Evolutionary conservation across 2,329 filamentous ascomycete genomes (phyloP).

Genomic region (Colletotrichum falcatum): DNA sequence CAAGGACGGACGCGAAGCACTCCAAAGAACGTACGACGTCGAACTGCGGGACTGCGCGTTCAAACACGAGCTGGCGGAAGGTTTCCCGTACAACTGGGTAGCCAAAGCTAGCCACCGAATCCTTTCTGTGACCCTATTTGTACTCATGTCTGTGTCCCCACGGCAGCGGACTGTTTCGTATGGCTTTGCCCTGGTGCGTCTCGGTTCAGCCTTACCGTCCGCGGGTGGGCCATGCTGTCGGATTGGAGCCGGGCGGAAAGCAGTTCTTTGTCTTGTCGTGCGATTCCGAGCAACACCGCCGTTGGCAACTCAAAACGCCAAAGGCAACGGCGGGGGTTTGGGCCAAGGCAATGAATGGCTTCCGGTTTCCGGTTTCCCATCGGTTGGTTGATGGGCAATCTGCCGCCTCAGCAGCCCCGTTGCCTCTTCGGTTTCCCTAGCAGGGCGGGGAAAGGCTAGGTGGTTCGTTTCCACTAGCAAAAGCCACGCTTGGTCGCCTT

Average conservation of each 20-base stretch:
- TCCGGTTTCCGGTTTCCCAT: not conserved
- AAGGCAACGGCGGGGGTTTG: not conserved
- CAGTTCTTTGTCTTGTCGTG: not conserved
- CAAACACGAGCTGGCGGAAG: not conserved
- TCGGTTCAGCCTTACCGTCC: conserved; percentile 6
- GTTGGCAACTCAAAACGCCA: not conserved
- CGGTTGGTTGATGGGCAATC: not conserved
- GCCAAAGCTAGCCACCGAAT: not conserved
- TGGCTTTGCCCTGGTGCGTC: not conserved
- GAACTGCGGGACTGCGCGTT: not conserved
- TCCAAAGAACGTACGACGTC: not conserved
- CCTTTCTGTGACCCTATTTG: not conserved
- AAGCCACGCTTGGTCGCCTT: conserved; percentile 37
- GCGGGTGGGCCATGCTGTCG: not conserved
- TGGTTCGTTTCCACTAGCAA: conserved; percentile 28
- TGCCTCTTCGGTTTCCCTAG: not conserved
- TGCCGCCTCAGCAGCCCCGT: not conserved
- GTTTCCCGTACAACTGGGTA: not conserved
- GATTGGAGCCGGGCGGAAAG: not conserved
- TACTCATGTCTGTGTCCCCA: not conserved
- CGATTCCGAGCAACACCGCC: not conserved
- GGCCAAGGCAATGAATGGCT: not conserved
- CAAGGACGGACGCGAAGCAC: no score
- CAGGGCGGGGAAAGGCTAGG: conserved; percentile 26
- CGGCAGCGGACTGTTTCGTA: not conserved